A percentile compares a stretch with the other conserved stretches of the same genome.
These are phyloP conservation scores for Microdochium paspali DNA, from an alignment of 2,329 filamentous ascomycete genomes.

Conservation along the genomic window DNA sequence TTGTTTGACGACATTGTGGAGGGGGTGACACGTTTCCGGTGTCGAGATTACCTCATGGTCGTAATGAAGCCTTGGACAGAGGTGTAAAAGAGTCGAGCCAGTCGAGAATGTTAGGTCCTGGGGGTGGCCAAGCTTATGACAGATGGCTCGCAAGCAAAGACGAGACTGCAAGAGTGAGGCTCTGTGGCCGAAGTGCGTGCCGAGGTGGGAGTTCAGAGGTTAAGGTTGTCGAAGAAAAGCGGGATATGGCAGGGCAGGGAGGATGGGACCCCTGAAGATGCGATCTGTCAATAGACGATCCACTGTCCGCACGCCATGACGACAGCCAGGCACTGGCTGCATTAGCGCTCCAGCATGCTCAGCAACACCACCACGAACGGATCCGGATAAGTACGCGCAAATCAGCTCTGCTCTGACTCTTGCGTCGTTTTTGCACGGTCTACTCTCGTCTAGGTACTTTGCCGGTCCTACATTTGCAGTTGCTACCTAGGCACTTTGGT, in stretches of 20 bases:
- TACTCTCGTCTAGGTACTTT: no score
- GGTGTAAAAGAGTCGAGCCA: no score
- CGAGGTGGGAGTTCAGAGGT: no score
- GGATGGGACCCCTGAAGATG: neutral
- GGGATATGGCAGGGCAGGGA: neutral
- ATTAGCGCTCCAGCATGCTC: neutral
- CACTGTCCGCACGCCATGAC: neutral
- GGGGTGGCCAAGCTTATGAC: neutral
- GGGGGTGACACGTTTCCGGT: neutral
- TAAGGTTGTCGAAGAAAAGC: no score
- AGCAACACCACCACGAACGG: no score
- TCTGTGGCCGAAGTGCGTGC: neutral
- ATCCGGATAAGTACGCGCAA: no score
- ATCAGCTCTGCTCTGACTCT: no score
- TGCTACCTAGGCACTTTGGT: no score
- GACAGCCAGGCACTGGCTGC: neutral
- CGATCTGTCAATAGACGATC: neutral
- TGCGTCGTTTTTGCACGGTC: no score
- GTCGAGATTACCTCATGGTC: neutral
- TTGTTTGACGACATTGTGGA: constrained; percentile 32
- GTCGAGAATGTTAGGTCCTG: neutral
- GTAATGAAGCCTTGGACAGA: neutral
- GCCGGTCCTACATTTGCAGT: no score
- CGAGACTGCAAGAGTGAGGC: neutral
- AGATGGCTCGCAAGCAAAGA: neutral